Conservation (phyloP, 768 basidiomycete species). For the Suillus fuscotomentosus region DNA sequence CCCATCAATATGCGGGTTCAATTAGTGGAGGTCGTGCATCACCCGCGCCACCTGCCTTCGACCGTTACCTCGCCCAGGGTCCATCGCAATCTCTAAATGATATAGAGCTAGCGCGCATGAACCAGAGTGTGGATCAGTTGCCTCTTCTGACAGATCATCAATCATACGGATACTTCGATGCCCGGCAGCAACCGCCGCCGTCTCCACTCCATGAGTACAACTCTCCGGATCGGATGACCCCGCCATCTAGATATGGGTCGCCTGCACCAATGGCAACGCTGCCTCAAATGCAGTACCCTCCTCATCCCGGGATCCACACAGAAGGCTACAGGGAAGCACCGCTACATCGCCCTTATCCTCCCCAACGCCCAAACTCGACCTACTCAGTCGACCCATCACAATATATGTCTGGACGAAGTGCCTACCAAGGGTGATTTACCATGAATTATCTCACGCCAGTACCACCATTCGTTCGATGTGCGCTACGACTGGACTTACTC, state of each 20-base stretch:
- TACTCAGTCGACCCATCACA: conserved; percentile 17
- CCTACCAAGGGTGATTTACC: conserved; percentile 17
- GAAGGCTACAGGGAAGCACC: conserved; percentile 58
- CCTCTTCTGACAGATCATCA: conserved; percentile 48
- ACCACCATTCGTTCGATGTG: neutral
- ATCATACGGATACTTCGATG: conserved; percentile 16
- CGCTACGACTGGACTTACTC: conserved; percentile 16
- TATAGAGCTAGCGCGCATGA: conserved; percentile 58
- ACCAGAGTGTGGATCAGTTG: conserved; percentile 49
- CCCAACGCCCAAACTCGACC: conserved; percentile 17
- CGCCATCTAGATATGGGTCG: conserved; percentile 30
- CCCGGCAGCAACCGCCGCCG: conserved; percentile 10
- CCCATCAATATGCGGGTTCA: conserved; percentile 37
- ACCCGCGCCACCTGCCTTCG: conserved; percentile 48
- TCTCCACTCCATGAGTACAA: conserved; percentile 26
- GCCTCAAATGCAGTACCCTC: conserved; percentile 43
- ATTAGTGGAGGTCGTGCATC: conserved; percentile 35
- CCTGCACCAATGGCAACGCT: conserved; percentile 35
- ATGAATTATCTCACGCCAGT: conserved; percentile 6
- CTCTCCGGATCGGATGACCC: conserved; percentile 17
- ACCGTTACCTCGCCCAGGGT: conserved; percentile 55
- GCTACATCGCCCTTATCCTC: conserved; percentile 53
- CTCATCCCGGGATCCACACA: conserved; percentile 20
- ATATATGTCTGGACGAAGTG: conserved; percentile 32
- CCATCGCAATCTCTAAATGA: conserved; percentile 35